Conservation (phyloP, 75 land plant species). For the Pinus taeda region DNA sequence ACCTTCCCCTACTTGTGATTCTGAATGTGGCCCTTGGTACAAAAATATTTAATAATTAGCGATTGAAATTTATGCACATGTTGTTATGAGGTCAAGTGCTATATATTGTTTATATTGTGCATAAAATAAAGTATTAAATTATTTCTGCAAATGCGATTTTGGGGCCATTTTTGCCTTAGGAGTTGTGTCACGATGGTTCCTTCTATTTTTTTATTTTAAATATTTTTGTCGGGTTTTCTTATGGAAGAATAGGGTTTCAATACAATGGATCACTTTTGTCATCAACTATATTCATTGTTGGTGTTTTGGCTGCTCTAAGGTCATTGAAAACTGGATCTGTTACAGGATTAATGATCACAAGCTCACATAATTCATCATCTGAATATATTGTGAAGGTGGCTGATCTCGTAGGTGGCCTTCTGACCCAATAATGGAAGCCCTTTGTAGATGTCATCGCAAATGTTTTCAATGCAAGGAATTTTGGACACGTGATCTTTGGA, state of each 20-base stretch:
- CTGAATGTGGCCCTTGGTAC: not conserved
- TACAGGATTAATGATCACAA: conserved; percentile 89
- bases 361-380: conserved; percentile 77
- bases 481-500: conserved; percentile 38
- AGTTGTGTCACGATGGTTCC: not conserved
- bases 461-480: conserved; percentile 30
- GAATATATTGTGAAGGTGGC: conserved; percentile 92
- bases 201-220: not conserved
- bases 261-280: conserved; percentile 54
- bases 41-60: not conserved
- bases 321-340: conserved; percentile 52
- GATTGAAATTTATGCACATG: not conserved
- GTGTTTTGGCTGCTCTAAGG: conserved; percentile 77
- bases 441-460: conserved; percentile 78
- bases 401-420: conserved; percentile 86
- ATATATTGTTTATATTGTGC: not conserved
- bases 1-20: conserved; percentile 6
- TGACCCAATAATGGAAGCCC: conserved; percentile 83
- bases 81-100: not conserved
- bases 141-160: not conserved
- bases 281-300: conserved; percentile 70
- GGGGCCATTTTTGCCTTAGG: not conserved
- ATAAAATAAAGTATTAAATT: not conserved
- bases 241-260: conserved; percentile 91
- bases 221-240: conserved; percentile 60